Conservation (phyloP, 371 early-diverging fungal genomes). For the Pancytospora philotis region DNA sequence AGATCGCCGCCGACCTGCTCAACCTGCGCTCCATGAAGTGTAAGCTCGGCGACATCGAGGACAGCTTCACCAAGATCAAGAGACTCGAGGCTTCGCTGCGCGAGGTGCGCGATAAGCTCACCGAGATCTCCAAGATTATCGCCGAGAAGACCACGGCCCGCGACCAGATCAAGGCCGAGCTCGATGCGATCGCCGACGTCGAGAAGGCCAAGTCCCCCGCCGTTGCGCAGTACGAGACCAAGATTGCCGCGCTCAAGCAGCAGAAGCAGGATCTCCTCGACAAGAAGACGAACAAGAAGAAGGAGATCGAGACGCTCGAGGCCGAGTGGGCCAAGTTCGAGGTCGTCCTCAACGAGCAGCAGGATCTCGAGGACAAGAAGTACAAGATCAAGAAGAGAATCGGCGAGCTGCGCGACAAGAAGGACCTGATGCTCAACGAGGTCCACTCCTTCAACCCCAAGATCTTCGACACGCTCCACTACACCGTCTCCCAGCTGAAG, state of each 20-base stretch:
- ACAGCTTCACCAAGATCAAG: constrained; percentile 25
- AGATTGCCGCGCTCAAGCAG: constrained; percentile 32
- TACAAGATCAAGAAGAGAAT: constrained; percentile 44
- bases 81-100: constrained; percentile 13
- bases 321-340: constrained; percentile 37
- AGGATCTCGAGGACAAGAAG: constrained; percentile 46
- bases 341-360: constrained; percentile 23
- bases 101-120: constrained; percentile 21
- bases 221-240: constrained; percentile 29
- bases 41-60: constrained; percentile 31
- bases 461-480: constrained; percentile 46
- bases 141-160: constrained; percentile 7
- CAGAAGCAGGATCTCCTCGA: constrained; percentile 39
- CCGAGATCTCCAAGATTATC: constrained; percentile 9
- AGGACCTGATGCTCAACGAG: constrained; percentile 30
- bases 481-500: constrained; percentile 6
- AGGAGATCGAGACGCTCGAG: constrained; percentile 39
- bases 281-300: constrained; percentile 33
- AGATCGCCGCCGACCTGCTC: constrained; percentile 34
- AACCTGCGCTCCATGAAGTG: constrained; percentile 35
- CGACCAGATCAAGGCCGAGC: constrained; percentile 27
- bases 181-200: constrained; percentile 4
- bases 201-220: constrained; percentile 30
- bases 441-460: constrained; percentile 38
- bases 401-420: constrained; percentile 23